Base-by-base conservation (phyloP, 169 alveolate genomes). In the Plasmodium inui region DNA sequence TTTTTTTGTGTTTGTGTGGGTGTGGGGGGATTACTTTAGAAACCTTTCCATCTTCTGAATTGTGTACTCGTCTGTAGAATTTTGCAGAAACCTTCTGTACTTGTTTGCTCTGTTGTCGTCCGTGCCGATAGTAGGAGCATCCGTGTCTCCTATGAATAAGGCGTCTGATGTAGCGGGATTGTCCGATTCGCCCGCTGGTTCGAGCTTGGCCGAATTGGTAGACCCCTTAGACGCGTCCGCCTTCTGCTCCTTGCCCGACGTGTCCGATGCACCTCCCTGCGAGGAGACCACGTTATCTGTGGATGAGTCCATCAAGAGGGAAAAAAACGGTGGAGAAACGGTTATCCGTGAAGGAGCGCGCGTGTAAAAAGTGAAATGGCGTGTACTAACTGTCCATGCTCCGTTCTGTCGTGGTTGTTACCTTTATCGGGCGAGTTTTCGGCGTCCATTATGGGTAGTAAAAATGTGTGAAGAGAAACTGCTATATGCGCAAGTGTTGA, bases 31-130 rank as follows among this genome's bases (percentile, higher is more conserved):
- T 89, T 89, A 78, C 94, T 89, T 89, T 37, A 89, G 82, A 89
- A 89, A 89, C 19, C 53, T 80, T 46, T 89, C 67, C 94, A 89
- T 89, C 73, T 89, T 84, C 22, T 89, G 83, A 80, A 81, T 14
- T 10, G 94, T 44, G 57, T 80, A 89, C 55, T 89, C 90, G 72
- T 70, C 83, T 34, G 78, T 61, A 41, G 82, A 57, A 89, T 44
- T 50, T 30, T 80, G 83, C 19, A 89, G 73, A 81, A 80, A 89
- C 22, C 19, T 55, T 22, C 53, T 81, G 71, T 80, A 80, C 57
- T 70, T 46, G 17, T 67, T 89, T 79, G 44, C 72, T 14, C 80
- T 80, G 39, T 89, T 83, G 14, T 76, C 86, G 46, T 86, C 80
- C 7, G 44, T 55, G 26, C 67, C 84, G 30, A 55, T 76, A 86